phyloP scores from a whole-genome alignment of 768 basidiomycete genomes.

The Vishniacozyma victoriae region DNA sequence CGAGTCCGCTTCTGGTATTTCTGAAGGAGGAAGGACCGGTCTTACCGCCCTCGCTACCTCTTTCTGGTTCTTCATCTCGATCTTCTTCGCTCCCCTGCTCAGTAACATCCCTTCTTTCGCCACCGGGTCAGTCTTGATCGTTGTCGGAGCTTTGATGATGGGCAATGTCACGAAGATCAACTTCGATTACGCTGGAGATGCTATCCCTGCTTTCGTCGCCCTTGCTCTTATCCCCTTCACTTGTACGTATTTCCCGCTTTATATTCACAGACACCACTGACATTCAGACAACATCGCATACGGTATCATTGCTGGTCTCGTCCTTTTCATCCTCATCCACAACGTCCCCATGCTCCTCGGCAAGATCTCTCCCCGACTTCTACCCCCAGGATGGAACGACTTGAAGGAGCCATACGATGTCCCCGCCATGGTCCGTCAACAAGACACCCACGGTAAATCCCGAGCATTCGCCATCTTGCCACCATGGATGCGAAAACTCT shows the following conservation, averaged over 20 bases:
- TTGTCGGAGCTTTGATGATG: conserved; percentile 85
- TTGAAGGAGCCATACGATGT: conserved; percentile 38
- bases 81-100: conserved; percentile 86
- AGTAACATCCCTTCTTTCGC: conserved; percentile 82
- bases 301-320: conserved; percentile 74
- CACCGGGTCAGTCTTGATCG: conserved; percentile 75
- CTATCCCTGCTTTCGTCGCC: conserved; percentile 79
- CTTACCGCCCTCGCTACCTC: conserved; percentile 69
- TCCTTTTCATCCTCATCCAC: conserved; percentile 67
- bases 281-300: conserved; percentile 65
- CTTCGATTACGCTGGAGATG: conserved; percentile 81
- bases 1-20: conserved; percentile 27
- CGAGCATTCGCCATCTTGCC: conserved; percentile 24
- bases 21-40: conserved; percentile 83
- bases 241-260: conserved; percentile 16
- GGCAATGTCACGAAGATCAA: conserved; percentile 80
- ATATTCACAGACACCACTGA: conserved; percentile 24
- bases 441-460: background rate
- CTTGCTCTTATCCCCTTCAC: conserved; percentile 60
- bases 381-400: conserved; percentile 39
- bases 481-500: conserved; percentile 35
- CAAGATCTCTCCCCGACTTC: conserved; percentile 50
- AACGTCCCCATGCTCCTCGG: conserved; percentile 59
- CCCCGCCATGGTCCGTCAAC: conserved; percentile 18
- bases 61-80: conserved; percentile 69